Base-by-base conservation (phyloP, 768 basidiomycete species). In the Auriscalpium microsporum region DNA sequence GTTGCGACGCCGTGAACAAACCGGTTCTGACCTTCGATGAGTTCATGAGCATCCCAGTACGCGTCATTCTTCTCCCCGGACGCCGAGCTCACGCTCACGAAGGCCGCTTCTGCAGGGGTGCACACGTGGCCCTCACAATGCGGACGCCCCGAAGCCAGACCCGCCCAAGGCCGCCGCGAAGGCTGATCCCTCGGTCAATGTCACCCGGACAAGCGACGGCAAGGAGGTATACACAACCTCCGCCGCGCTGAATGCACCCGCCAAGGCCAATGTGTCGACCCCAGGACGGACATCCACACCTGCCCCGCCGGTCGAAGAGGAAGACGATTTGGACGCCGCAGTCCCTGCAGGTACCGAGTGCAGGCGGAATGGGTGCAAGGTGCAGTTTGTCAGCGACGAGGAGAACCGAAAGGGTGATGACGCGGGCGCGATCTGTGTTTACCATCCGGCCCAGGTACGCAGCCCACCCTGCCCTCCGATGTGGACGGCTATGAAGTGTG, bases 1-100 rank as follows among this genome's bases (percentile, higher is more conserved):
- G 96, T 69, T 98, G 96, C 71, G 77, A 84, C 51, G 82, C 86
- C 61, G 74, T 82, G 42, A 88, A 93, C 74, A 93, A 90, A 66
- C 90, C 96, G 1, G 94, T 95, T 35, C 73, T 97, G 49, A 90
- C 92, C 58, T 99, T 98, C 64, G 94, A 98, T 63, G 88, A 92
- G 53, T 99, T 99, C 69, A 86, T 97, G 84, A 78, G 79, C 52
- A 84, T 98, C 54, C 79, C 82, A 23, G 94, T 91, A 69, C 57
- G 89, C 74, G 19, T 16, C 14, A 17, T 8, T 9, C 17, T 14
- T 42, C 16, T n/a, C 10, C 10, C 3, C 34, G 28, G 17, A 11
- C 42, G 23, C 49, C 45, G 38, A 55, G 35, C 48, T 40, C 34
- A 21, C 45, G 46, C 11, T 13, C 14, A 23, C 8, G 33, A n/a